Percentiles rank a stretch among this genome's conserved stretches.
Evolutionary conservation across 164 flowering plant species (phyloP).

Genomic region (Paratinospora sagittata): DNA sequence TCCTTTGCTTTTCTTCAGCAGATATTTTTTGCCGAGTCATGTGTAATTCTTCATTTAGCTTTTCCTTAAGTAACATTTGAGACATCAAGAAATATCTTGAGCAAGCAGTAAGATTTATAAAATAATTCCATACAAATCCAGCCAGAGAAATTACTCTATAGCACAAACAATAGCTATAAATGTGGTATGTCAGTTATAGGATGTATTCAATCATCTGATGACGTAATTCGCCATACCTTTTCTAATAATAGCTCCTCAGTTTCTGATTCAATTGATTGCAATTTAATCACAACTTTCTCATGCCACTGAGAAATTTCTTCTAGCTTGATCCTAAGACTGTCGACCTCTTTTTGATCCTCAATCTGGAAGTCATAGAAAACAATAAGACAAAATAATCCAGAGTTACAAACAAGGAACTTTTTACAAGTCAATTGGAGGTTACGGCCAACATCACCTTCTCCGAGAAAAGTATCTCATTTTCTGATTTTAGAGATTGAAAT

Average conservation of each 20-base stretch:
- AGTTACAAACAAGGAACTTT: not conserved
- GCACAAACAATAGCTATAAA: not conserved
- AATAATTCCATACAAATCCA: not conserved
- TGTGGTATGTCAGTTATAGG: not conserved
- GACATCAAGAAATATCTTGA: not conserved
- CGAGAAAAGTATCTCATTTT: conserved; percentile 31
- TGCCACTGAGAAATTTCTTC: not conserved
- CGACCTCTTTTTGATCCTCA: not conserved
- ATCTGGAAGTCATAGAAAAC: not conserved
- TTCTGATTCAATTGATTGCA: not conserved
- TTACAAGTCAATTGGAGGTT: not conserved
- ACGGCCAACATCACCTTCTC: conserved; percentile 25
- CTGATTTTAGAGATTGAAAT: conserved; percentile 41
- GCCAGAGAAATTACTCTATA: not conserved
- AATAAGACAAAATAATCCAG: not conserved
- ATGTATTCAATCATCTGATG: not conserved
- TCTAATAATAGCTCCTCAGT: not conserved
- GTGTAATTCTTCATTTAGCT: conserved; percentile 41
- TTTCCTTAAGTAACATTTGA: conserved; percentile 29
- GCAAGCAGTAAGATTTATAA: not conserved
- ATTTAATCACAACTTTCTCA: not conserved
- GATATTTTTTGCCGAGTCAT: conserved; percentile 31
- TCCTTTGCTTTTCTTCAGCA: conserved; percentile 59
- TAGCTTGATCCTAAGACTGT: not conserved
- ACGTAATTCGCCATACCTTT: not conserved